phyloP scores from a whole-genome alignment of 495 filamentous ascomycete species.

The Daldinia loculata region DNA sequence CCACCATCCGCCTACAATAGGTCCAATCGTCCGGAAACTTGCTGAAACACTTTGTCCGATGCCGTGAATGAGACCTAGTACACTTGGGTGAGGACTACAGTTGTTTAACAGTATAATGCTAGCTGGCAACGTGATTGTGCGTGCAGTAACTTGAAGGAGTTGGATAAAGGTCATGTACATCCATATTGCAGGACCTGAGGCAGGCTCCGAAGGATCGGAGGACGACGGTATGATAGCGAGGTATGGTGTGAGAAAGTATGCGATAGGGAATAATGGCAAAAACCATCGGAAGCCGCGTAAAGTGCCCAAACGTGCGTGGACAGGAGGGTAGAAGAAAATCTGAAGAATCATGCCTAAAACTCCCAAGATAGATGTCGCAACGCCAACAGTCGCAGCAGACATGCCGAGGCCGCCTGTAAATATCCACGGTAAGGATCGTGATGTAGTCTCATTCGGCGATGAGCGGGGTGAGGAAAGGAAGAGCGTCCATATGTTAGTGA shows the following conservation, averaged over 20 bases:
- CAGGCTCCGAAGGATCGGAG: conserved; percentile 65
- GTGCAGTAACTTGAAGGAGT: conserved; percentile 74
- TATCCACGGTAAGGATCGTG: conserved; percentile 63
- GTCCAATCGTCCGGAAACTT: conserved; percentile 78
- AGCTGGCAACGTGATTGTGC: conserved; percentile 81
- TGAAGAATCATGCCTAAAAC: conserved; percentile 81
- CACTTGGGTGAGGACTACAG: conserved; percentile 79
- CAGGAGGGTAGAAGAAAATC: conserved; percentile 75
- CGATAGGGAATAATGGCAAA: conserved; percentile 75
- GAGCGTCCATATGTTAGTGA: conserved; percentile 83
- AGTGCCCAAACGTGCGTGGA: conserved; percentile 73
- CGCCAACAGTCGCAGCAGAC: conserved; percentile 75
- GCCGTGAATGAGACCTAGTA: conserved; percentile 83
- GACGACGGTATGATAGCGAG: conserved; percentile 73
- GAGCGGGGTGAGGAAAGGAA: conserved; percentile 83
- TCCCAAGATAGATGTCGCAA: conserved; percentile 80
- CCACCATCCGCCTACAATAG: conserved; percentile 73
- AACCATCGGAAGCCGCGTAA: conserved; percentile 73
- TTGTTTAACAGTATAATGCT: conserved; percentile 85
- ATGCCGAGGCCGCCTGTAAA: conserved; percentile 86
- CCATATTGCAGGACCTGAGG: conserved; percentile 75
- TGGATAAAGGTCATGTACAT: conserved; percentile 71
- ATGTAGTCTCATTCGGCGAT: conserved; percentile 49
- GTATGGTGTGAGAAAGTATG: conserved; percentile 77
- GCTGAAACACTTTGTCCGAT: conserved; percentile 78